Evolutionary conservation across 768 basidiomycete genomes (phyloP), one percentile per base, ranked within the genome.

Genomic region (Lactarius hengduanensis): DNA sequence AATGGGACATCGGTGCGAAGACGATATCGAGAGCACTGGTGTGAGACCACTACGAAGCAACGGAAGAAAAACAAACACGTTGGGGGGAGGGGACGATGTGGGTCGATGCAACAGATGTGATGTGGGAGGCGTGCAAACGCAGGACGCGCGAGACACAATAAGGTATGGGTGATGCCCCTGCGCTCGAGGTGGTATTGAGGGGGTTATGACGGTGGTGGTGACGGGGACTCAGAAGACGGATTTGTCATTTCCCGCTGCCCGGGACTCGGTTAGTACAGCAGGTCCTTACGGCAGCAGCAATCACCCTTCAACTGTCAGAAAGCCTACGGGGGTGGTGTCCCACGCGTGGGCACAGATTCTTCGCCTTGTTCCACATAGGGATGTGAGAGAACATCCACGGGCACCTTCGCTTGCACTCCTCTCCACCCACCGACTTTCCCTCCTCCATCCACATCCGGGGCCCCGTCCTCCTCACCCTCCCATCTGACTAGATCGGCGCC

Each of bases 391-490:
- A 55, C 41, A 10, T 63, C 66, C 9, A 18, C 40, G 7, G 62
- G 66, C 41, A 45, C 43, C 38, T 67, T 63, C 26, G n/a, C 58
- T 20, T 15, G 53, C 58, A 63, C n/a, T 1, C 26, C 41, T 8
- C 22, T 28, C 57, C 62, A 59, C 16, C 56, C 38, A 15, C 40
- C 57, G 15, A 20, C 22, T 41, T 54, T 45, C n/a, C 41, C 43
- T 26, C 26, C 41, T 38, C 18, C 56, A 34, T 63, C 58, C 36
- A 28, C 58, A 16, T 57, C 41, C 16, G 69, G 34, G 1, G 26
- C 10, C 16, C 41, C 43, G n/a, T 69, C 71, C 30, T 69, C 62
- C 5, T 74, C 75, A 34, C 70, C 75, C 55, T 75, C 65, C 65
- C 65, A 66, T 36, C 65, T 20, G 26, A 62, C 40, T 26, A 71